Evolutionary conservation across 2,329 filamentous ascomycete species (phyloP).

Genomic region (Aspergillus thermomutatus): DNA sequence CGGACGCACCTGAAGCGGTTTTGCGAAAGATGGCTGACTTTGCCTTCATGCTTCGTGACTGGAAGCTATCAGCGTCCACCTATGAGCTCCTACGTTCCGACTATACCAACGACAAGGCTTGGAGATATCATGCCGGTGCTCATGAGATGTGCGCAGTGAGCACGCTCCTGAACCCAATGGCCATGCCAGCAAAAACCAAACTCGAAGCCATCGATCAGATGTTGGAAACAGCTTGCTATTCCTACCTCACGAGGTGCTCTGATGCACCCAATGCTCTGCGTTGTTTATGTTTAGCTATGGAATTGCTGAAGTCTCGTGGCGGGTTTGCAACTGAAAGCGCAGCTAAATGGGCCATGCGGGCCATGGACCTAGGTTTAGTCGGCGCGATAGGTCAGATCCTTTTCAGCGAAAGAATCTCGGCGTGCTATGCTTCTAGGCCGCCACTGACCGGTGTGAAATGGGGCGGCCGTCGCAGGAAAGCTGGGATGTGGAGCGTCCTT

Average conservation of each 20-base stretch:
- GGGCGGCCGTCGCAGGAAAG: constrained; percentile 75
- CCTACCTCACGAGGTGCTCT: constrained; percentile 81
- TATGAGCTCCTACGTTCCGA: constrained; percentile 88
- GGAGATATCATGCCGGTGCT: constrained; percentile 88
- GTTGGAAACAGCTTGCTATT: constrained; percentile 88
- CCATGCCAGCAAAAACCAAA: constrained; percentile 69
- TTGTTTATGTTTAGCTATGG: constrained; percentile 70
- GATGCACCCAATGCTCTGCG: constrained; percentile 77
- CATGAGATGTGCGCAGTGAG: constrained; percentile 94
- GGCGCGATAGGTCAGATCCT: constrained; percentile 76
- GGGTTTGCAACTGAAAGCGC: constrained; percentile 81
- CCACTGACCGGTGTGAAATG: constrained; percentile 64
- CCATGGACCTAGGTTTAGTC: constrained; percentile 74
- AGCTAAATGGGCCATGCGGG: constrained; percentile 75
- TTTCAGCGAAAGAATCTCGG: constrained; percentile 78
- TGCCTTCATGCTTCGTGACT: constrained; percentile 94
- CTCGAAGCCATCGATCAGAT: constrained; percentile 79
- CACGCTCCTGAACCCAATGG: constrained; percentile 71
- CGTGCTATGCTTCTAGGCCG: constrained; percentile 74
- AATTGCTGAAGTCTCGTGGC: constrained; percentile 77
- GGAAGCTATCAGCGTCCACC: constrained; percentile 85
- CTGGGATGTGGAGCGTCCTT: constrained; percentile 82
- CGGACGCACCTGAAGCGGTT: constrained; percentile 80
- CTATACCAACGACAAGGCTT: constrained; percentile 93
- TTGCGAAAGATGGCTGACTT: constrained; percentile 94